Evolutionary conservation across 495 filamentous ascomycete species (phyloP).

Genomic region (Corynascus novoguineensis): DNA sequence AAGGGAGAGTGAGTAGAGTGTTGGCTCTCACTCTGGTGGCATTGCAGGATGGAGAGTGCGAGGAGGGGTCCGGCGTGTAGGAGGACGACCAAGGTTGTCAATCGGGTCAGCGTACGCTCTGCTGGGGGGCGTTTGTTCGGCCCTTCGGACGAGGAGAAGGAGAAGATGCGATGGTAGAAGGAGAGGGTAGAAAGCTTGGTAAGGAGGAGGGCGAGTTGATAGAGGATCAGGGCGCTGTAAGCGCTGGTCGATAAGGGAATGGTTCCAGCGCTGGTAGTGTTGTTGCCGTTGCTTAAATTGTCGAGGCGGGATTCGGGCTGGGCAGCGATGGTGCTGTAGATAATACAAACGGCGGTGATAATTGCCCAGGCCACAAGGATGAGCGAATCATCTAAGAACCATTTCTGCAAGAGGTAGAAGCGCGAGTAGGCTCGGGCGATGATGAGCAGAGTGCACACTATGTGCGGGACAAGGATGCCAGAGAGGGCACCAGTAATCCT

Average conservation of each 20-base stretch:
- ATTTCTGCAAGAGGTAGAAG: constrained; percentile 26
- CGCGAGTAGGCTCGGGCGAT: constrained; percentile 25
- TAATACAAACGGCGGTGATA: constrained; percentile 26
- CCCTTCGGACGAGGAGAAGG: constrained; percentile 21
- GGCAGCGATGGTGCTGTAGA: constrained; percentile 26
- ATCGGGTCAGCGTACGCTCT: constrained; percentile 26
- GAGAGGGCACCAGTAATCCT: constrained; percentile 24
- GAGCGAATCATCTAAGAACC: constrained; percentile 31
- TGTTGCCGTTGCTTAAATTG: background rate
- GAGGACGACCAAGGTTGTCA: constrained; percentile 16
- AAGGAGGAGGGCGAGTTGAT: constrained; percentile 35
- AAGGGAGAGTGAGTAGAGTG: too few species aligned
- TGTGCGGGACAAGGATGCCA: constrained; percentile 29
- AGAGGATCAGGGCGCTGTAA: constrained; percentile 28
- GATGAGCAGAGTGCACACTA: constrained; percentile 28
- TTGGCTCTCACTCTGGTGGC: constrained; percentile 25
- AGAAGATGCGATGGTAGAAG: constrained; percentile 40
- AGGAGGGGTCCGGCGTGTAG: constrained; percentile 30
- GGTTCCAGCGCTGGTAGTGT: background rate
- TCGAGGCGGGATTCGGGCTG: background rate
- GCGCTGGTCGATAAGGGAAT: constrained; percentile 12
- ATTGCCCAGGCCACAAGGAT: constrained; percentile 25
- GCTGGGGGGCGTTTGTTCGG: constrained; percentile 1
- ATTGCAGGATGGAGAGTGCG: constrained; percentile 36
- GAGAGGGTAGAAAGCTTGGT: constrained; percentile 39